These are phyloP conservation scores for Penicillium aurantiogriseum DNA, from an alignment of 2,329 filamentous ascomycete genomes.

Conservation along the genomic window DNA sequence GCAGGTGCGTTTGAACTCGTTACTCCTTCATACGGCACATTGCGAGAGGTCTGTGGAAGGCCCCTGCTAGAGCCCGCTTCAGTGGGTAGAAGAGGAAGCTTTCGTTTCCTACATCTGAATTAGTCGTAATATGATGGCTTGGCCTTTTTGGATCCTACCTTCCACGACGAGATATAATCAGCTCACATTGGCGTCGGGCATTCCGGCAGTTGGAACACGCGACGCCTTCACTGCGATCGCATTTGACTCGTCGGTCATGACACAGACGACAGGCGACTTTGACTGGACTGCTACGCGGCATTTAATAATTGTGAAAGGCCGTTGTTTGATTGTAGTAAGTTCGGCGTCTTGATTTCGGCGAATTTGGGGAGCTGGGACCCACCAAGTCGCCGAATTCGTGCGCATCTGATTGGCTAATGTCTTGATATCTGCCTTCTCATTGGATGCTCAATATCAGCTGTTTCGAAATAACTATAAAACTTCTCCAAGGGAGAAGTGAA, in stretches of 20 bases:
- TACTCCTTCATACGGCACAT: neutral
- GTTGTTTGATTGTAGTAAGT: neutral
- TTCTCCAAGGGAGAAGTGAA: neutral
- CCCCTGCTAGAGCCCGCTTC: neutral
- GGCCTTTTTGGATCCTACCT: conserved; percentile 8
- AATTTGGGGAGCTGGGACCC: neutral
- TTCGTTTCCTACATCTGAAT: conserved; percentile 3
- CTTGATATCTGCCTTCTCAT: neutral
- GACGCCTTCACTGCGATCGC: conserved; percentile 13
- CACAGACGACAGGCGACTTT: conserved; percentile 17
- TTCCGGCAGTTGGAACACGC: conserved; percentile 17
- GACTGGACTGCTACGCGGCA: conserved; percentile 5
- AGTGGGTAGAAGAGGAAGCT: neutral
- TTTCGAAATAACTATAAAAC: neutral
- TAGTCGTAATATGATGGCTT: neutral
- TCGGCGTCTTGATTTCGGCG: conserved; percentile 10
- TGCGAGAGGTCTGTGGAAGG: neutral
- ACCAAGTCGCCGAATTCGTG: conserved; percentile 12
- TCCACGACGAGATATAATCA: conserved; percentile 18
- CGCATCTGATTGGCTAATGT: neutral
- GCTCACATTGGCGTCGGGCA: conserved; percentile 9
- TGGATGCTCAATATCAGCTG: neutral
- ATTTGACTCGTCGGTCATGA: conserved; percentile 20
- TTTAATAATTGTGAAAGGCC: neutral
- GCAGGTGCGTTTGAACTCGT: neutral